Conservation (phyloP, 805 yeast species). For the Tetrapisispora namnaoensis region DNA sequence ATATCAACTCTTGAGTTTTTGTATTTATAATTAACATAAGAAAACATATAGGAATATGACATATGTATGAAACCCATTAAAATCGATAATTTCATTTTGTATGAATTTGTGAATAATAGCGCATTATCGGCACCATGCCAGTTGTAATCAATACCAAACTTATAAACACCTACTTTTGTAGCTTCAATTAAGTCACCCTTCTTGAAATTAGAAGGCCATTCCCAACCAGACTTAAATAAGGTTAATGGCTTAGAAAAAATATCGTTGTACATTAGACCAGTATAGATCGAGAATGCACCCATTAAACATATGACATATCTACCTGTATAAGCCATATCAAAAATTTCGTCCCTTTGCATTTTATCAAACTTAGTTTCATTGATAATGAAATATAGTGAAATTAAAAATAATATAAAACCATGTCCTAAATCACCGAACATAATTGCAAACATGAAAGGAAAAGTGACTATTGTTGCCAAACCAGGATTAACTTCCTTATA, state of each 20-base stretch:
- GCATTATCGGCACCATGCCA: conserved; percentile 98
- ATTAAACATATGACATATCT: conserved; percentile 82
- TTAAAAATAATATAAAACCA: conserved; percentile 72
- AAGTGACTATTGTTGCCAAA: conserved; percentile 85
- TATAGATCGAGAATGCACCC: conserved; percentile 94
- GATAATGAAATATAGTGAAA: conserved; percentile 60
- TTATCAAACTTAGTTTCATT: conserved; percentile 63
- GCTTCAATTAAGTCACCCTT: conserved; percentile 66
- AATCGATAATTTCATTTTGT: conserved; percentile 93
- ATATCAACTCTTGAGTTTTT: conserved; percentile 70
- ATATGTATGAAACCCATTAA: conserved; percentile 92
- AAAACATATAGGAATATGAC: conserved; percentile 81
- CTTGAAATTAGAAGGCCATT: conserved; percentile 71
- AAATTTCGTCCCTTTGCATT: conserved; percentile 79
- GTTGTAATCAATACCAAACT: conserved; percentile 81
- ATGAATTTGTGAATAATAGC: conserved; percentile 83
- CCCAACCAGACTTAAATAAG: conserved; percentile 83
- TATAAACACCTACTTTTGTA: conserved; percentile 55
- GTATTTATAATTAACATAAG: conserved; percentile 66
- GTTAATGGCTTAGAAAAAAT: conserved; percentile 86
- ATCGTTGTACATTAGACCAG: conserved; percentile 92
- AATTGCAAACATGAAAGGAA: conserved; percentile 97
- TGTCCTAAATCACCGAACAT: conserved; percentile 99
- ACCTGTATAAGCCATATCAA: conserved; percentile 93
- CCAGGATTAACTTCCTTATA: conserved; percentile 96